Conservation (phyloP, 2,329 filamentous ascomycete species). For the Gyromitra esculenta region DNA sequence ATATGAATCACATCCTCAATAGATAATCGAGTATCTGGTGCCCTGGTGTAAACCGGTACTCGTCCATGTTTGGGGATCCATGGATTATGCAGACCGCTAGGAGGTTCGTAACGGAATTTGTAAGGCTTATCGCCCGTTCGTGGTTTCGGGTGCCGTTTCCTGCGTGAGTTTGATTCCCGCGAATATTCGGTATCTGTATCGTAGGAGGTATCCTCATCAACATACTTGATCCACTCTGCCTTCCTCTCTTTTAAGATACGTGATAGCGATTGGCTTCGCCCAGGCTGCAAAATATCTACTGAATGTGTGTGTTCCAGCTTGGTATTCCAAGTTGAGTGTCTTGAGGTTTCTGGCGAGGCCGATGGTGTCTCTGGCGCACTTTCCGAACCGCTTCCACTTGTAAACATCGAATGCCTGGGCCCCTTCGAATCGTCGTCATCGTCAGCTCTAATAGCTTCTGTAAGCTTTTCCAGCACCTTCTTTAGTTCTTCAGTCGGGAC, state of each 20-base stretch:
- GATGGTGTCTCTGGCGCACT: constrained; percentile 45
- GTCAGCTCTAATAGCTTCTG: constrained; percentile 43
- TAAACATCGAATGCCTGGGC: constrained; percentile 43
- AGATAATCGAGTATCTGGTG: constrained; percentile 37
- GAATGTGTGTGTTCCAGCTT: not conserved
- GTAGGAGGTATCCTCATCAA: constrained; percentile 28
- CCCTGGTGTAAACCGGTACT: constrained; percentile 35
- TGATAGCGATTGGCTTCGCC: not conserved
- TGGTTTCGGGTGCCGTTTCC: constrained; percentile 25
- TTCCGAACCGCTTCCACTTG: constrained; percentile 41
- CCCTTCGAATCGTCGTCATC: constrained; percentile 37
- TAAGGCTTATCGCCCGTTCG: constrained; percentile 36
- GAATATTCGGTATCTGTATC: constrained; percentile 43
- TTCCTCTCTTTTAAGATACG: constrained; percentile 12
- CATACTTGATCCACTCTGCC: constrained; percentile 6
- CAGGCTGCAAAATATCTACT: not conserved
- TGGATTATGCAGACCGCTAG: constrained; percentile 21
- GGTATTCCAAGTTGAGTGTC: constrained; percentile 37
- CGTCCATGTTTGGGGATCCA: constrained; percentile 37
- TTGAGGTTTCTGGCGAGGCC: constrained; percentile 45
- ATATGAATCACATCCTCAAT: constrained; percentile 21
- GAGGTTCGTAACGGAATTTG: constrained; percentile 47
- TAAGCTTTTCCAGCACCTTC: constrained; percentile 34
- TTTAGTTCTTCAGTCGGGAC: constrained; percentile 27
- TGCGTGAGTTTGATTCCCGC: constrained; percentile 12